Evolutionary conservation across 2,329 filamentous ascomycete species (phyloP), one percentile per base, ranked within the genome.

Genomic region (Colletotrichum theobromicola): DNA sequence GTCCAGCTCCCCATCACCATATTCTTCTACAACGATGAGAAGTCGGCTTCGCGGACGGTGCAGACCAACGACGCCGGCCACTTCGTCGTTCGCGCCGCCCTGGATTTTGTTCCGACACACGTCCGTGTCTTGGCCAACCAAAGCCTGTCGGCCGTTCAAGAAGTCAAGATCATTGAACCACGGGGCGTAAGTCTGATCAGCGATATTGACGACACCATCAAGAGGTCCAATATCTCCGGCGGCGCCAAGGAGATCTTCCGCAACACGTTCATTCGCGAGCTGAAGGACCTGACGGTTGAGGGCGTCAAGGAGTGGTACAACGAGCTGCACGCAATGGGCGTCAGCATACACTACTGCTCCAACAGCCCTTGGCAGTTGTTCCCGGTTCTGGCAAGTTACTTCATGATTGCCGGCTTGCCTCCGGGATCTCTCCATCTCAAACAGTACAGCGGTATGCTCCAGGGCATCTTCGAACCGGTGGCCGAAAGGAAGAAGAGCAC

Each of bases 301-400:
- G 97, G 97, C 3, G 96, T 98, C 24, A 91, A 88, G 72, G 95
- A 97, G 76, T 98, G 97, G 96, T 99, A 98, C 81, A 91, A 88
- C 42, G 88, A 88, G 24, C 89, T 99, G 84, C 90, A 94, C 50
- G 88, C 92, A 24, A 91, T 96, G 85, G 95, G 96, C 21, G 96
- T 98, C 28, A 91, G 93, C 79, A 90, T 99, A 67, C 97, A 99
- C 82, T 99, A 99, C 83, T 97, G 98, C 77, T 99, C 97, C n/a
- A 99, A 99, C 84, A 98, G 96, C 65, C 97, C 97, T 1, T 99
- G 97, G 97, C 97, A 99, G 82, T 89, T 99, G 8, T 99, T 95
- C 79, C 97, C 97, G 0, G 92, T 98, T 4, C 87, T 99, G 13
- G 93, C 94, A 7, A 95, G 91, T 67, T 99, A 94, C 82, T 98